Base-by-base conservation (phyloP, 1,284 basidiomycete genomes). In the Apiotrichum sp. region DNA sequence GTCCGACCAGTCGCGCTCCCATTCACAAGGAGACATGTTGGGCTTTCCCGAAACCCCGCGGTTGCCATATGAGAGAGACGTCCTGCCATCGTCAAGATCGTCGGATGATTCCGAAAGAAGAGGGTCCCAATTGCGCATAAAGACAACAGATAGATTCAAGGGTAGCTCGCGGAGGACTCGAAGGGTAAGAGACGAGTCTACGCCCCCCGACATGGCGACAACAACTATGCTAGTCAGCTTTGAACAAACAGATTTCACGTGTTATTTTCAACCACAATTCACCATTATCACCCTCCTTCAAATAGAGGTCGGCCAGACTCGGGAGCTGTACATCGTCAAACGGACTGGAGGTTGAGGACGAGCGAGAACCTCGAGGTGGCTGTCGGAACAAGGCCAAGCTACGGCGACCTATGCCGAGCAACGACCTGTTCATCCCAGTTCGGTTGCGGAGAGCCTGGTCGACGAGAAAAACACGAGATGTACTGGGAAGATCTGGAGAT, bases 1-100 rank as follows among this genome's bases (percentile, higher is more conserved):
- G 67, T 95, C 89, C 55, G 87, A 82, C 89, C 89, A 98, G 67
- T 98, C 93, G 55, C 85, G 86, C 74, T 97, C 87, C 95, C 95
- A 98, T 68, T 90, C 87, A 70, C 95, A 97, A 0, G 90, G 89
- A 80, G 82, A 43, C 81, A 87, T 45, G 80, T 83, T 74, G 86
- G 87, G 66, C 86, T 83, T 16, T 4, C 48, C 36, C 4, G 40
- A 10, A 6, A 9, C 22, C 4, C 13, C 38, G 22, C 22, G 22
- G 34, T 33, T 39, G 9, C 42, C 40, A 42, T 58, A 59, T 11
- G 61, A 56, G 5, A 62, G 38, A 11, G 50, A 49, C 10, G 49
- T 48, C 22, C 22, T 22, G 22, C 22, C 22, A 22, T 22, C 22
- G 22, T 22, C 22, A 22, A 22, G 10, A 48, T n/a, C 13, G 45